These are phyloP conservation scores for Dioscorea cayenensis DNA, from an alignment of 116 monocot species.

Conservation along the genomic window DNA sequence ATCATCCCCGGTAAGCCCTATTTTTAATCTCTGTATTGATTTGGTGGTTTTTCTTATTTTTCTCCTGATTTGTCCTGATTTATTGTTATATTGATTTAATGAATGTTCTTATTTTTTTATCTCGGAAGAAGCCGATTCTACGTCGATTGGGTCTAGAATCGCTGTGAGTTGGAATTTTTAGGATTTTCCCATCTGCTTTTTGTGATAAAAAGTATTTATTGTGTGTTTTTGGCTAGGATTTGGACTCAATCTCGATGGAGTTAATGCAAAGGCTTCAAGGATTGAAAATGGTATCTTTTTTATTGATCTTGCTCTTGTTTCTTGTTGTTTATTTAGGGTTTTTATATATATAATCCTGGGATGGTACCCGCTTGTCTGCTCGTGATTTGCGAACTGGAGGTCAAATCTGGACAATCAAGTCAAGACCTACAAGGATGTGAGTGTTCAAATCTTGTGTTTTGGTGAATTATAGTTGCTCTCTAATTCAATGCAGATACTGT, in stretches of 20 bases:
- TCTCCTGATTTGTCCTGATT: neutral
- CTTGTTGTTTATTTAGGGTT: neutral
- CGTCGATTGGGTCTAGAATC: neutral
- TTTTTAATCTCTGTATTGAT: neutral
- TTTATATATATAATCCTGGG: neutral
- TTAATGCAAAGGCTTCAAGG: slow-evolving; percentile 19
- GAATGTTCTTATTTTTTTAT: neutral
- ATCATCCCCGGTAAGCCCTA: neutral
- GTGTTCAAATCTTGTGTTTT: slow-evolving; percentile 4
- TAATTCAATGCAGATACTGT: neutral
- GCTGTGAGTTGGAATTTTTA: neutral
- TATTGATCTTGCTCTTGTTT: neutral
- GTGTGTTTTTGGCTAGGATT: slow-evolving; percentile 10
- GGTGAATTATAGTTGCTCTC: neutral
- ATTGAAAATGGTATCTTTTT: slow-evolving; percentile 26
- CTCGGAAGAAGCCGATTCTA: neutral
- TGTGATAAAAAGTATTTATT: neutral
- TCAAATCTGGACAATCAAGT: slow-evolving; percentile 38
- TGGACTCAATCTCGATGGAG: slow-evolving; percentile 33
- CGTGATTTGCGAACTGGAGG: slow-evolving; percentile 50
- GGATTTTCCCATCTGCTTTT: neutral
- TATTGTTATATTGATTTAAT: neutral
- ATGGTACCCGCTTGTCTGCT: neutral
- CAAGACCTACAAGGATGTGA: slow-evolving; percentile 37
- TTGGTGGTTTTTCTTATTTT: neutral